A percentile compares a stretch with the other conserved stretches of the same genome.
These are phyloP conservation scores for Juglanconis sp. DNA, from an alignment of 2,329 filamentous ascomycete species.

Conservation along the genomic window DNA sequence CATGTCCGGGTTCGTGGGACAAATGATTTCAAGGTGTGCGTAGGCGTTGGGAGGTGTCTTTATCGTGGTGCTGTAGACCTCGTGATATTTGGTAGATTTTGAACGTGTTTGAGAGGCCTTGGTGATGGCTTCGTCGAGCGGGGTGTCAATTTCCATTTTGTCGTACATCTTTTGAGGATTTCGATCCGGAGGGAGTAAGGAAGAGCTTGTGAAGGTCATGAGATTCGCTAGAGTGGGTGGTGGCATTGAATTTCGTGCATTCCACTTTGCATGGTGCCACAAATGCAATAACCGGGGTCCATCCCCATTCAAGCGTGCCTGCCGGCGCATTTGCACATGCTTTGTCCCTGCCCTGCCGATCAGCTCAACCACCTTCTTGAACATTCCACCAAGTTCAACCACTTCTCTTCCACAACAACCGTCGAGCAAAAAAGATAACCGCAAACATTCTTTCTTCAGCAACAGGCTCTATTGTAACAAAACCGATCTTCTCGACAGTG, in stretches of 20 bases:
- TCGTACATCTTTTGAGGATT: not conserved
- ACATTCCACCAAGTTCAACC: not conserved
- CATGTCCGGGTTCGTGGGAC: slow-evolving; percentile 16
- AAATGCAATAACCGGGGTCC: not conserved
- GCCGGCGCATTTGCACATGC: not conserved
- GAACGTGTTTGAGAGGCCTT: slow-evolving; percentile 25
- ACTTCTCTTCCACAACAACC: not conserved
- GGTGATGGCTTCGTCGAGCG: not conserved
- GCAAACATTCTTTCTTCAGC: not conserved
- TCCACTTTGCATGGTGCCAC: too few species aligned
- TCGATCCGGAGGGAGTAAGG: not conserved
- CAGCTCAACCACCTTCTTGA: not conserved
- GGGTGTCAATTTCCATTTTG: slow-evolving; percentile 24
- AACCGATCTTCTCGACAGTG: too few species aligned
- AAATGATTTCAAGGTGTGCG: slow-evolving; percentile 49
- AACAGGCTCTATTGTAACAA: too few species aligned
- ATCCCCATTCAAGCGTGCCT: not conserved
- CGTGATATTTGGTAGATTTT: slow-evolving; percentile 41
- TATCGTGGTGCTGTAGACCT: slow-evolving; percentile 51
- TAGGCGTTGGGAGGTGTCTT: slow-evolving; percentile 54
- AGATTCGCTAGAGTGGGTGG: not conserved
- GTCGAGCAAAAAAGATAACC: not conserved
- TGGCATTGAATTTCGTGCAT: too few species aligned
- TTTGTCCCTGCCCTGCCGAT: not conserved
- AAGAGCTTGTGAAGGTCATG: not conserved